These are phyloP conservation scores for Elsinoe fawcettii DNA, from an alignment of 2,329 filamentous ascomycete species.

Conservation along the genomic window DNA sequence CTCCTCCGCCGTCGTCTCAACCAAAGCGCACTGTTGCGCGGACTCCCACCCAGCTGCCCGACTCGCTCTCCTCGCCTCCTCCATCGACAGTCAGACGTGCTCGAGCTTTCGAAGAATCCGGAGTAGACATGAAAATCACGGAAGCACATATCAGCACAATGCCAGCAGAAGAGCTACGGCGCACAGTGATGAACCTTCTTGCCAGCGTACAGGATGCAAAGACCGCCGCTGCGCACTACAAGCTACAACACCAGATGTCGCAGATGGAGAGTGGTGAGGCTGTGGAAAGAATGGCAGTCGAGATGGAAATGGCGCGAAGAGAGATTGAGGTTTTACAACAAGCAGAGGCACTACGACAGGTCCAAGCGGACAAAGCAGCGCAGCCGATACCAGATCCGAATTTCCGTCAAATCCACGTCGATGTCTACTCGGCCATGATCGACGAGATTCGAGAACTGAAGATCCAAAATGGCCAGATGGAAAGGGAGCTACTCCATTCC, in stretches of 20 bases:
- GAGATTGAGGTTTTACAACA: slow-evolving; percentile 78
- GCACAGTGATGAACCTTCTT: slow-evolving; percentile 46
- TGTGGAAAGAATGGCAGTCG: slow-evolving; percentile 77
- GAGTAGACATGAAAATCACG: slow-evolving; percentile 29
- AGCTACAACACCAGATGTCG: slow-evolving; percentile 79
- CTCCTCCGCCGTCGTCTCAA: slow-evolving; percentile 57
- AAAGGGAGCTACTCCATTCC: slow-evolving; percentile 60
- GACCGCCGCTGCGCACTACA: slow-evolving; percentile 81
- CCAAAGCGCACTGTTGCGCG: slow-evolving; percentile 10
- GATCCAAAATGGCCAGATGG: slow-evolving; percentile 57
- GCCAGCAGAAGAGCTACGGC: slow-evolving; percentile 44
- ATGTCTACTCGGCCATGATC: slow-evolving; percentile 50
- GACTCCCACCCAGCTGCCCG: background rate
- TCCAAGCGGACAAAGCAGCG: slow-evolving; percentile 37
- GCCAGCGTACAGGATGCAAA: slow-evolving; percentile 57
- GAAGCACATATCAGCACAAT: slow-evolving; percentile 46
- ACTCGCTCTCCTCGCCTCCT: slow-evolving; percentile 26
- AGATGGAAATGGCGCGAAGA: slow-evolving; percentile 82
- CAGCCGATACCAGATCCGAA: slow-evolving; percentile 39
- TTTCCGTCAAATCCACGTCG: slow-evolving; percentile 33
- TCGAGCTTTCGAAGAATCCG: background rate
- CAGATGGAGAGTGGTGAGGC: slow-evolving; percentile 78
- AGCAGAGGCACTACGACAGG: slow-evolving; percentile 59
- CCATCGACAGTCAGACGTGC: slow-evolving; percentile 32
- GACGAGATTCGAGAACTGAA: slow-evolving; percentile 53